Evolutionary conservation across 1,284 basidiomycete species (phyloP), one percentile per base, ranked within the genome.

Genomic region (Ustilago sp.): DNA sequence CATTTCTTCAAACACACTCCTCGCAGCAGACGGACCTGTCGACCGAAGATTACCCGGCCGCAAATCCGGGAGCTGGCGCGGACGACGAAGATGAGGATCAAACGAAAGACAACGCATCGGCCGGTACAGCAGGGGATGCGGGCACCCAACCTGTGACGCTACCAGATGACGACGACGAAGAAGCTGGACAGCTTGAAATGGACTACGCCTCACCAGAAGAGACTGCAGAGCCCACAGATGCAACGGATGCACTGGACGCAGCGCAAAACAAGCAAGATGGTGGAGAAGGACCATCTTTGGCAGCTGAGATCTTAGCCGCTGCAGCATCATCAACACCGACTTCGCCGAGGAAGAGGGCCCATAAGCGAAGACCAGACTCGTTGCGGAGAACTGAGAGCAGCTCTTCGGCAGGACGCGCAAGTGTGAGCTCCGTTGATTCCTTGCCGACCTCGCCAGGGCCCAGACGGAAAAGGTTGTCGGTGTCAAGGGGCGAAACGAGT

Each of bases 121-220:
- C 12, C 4, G 23, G 31, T 34, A 31, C 1, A 9, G 34, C 19
- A 17, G 55, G 23, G 0, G 58, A 11, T n/a, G 9, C 53, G 53
- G 32, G n/a, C 13, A 35, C 23, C 15, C 59, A 56, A 19, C 41
- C 58, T 4, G 47, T 70, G 31, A 61, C 38, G 9, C 61, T 68
- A 17, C 57, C 70, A 7, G 70, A 73, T 35, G 70, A 70, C 17
- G 75, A 73, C 47, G 75, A 77, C 38, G 70, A 77, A 58, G 74
- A 69, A 12, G 75, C 70, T 19, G 69, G 70, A 23, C 50, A 67
- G 32, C 75, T 77, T 43, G 75, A 77, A 38, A 73, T 77, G 75
- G 75, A 77, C 59, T 77, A 74, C 19, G 66, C 60, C 1, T 64
- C 60, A 3, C 28, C 54, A 11, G 59, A 51, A 17, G 41, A 54